Base-by-base conservation (phyloP, 768 basidiomycete species). In the Agaricus blazei region DNA sequence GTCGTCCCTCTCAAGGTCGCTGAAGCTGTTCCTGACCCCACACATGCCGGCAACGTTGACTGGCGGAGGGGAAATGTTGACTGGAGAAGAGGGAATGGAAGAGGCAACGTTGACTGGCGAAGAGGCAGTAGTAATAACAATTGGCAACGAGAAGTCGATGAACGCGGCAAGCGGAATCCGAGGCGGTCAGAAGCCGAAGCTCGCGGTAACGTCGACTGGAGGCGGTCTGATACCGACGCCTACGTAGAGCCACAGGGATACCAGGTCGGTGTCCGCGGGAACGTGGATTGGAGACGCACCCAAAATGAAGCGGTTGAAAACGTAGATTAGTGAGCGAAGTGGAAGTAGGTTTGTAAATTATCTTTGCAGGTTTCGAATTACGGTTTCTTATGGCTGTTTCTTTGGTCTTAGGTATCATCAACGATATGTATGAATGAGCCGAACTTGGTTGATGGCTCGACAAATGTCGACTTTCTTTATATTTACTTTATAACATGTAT, bases 251-350 rank as follows among this genome's bases (percentile, higher is more conserved):
- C 50, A 43, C 47, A 34, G 38, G 48, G 53, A 29, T 41, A 50
- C 28, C 31, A 58, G 52, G 52, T 45, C 37, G 50, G 48, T 40
- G 58, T 51, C 52, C 57, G 58, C 42, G 60, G 63, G 36, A 52
- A 61, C 52, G 61, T 62, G 28, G 67, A 66, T 48, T 66, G 65
- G 65, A 64, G 57, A 62, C 61, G 58, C 43, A 46, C 52, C 40
- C 58, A 53, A 37, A 54, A 52, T 24, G 48, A 49, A n/a, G 59
- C 51, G 44, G 56, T 52, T 24, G 57, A 53, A 14, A 54, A 54
- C 26, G 56, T 59, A 23, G 60, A 65, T 27, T 62, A 59, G 65
- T 60, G 54, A 62, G 37, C 42, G 28, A 15, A 54, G 43, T 44
- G 24, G 29, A 34, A 43, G 42, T 48, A 56, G 48, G 54, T 56